These are phyloP conservation scores for Melastoma candidum DNA, from an alignment of 441 rosid genomes.

Conservation along the genomic window DNA sequence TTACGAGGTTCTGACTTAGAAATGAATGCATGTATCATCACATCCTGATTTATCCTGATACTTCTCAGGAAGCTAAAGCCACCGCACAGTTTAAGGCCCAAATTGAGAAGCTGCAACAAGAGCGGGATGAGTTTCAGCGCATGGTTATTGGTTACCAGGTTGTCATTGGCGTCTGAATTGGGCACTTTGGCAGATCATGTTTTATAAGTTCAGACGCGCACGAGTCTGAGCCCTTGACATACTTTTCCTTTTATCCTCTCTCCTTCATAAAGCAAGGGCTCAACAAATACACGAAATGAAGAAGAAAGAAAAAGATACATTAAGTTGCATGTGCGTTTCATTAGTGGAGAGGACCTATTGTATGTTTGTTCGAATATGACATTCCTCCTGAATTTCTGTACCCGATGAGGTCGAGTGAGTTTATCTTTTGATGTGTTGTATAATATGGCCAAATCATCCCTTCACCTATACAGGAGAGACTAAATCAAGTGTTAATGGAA, in stretches of 20 bases:
- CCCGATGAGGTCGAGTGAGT: no score
- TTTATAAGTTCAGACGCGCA: slow-evolving; percentile 2
- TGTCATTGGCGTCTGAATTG: slow-evolving; percentile 3
- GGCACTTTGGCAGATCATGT: neutral
- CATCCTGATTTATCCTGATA: slow-evolving; percentile 8
- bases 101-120: slow-evolving; percentile 90
- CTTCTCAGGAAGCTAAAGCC: slow-evolving; percentile 77
- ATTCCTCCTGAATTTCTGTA: no score
- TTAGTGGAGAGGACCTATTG: slow-evolving; percentile 1
- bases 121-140: slow-evolving; percentile 97
- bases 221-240: slow-evolving; percentile 14
- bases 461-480: slow-evolving; percentile 54
- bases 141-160: slow-evolving; percentile 99
- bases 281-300: slow-evolving; percentile 98
- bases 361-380: neutral
- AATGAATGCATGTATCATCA: slow-evolving; percentile 5
- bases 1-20: neutral
- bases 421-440: no score
- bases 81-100: slow-evolving; percentile 87
- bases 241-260: slow-evolving; percentile 13
- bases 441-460: neutral
- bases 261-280: slow-evolving; percentile 69
- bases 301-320: slow-evolving; percentile 97
- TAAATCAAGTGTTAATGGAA: slow-evolving; percentile 91
- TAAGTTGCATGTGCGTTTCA: slow-evolving; percentile 66